Evolutionary conservation across 345 rosid species (phyloP).

Genomic region (Bruguiera sexangula): DNA sequence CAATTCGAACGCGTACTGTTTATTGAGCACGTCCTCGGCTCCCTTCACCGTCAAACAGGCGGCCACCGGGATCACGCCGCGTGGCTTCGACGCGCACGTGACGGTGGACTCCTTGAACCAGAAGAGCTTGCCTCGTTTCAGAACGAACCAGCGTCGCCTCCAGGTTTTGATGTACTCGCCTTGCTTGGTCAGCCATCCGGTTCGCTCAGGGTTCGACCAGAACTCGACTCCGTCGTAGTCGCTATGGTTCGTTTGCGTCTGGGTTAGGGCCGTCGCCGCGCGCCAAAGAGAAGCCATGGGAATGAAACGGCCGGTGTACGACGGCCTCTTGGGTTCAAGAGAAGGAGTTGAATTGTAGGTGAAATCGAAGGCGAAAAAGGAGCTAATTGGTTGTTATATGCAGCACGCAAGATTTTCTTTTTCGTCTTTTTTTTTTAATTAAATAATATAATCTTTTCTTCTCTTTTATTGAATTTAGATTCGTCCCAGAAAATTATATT

Average conservation of each 20-base stretch:
- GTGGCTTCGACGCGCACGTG: conserved; percentile 54
- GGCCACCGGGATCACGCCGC: conserved; percentile 61
- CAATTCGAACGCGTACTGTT: conserved; percentile 58
- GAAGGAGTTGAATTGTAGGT: background rate
- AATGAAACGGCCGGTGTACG: too few species aligned
- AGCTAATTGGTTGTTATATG: background rate
- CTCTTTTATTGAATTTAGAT: too few species aligned
- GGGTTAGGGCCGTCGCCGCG: conserved; percentile 15
- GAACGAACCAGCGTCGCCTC: conserved; percentile 77
- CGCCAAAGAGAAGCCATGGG: conserved; percentile 18
- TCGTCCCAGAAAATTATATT: too few species aligned
- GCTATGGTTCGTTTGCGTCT: conserved; percentile 10
- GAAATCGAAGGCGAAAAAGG: background rate
- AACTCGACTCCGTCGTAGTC: conserved; percentile 53
- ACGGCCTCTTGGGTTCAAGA: too few species aligned
- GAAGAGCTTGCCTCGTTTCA: conserved; percentile 64
- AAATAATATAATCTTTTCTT: too few species aligned
- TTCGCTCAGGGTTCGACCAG: conserved; percentile 64
- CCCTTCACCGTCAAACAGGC: conserved; percentile 69
- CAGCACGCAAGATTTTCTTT: background rate
- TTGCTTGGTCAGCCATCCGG: conserved; percentile 68
- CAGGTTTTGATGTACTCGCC: conserved; percentile 73
- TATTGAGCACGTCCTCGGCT: conserved; percentile 63
- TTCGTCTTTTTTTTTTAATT: too few species aligned
- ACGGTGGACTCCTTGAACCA: conserved; percentile 70